Base-by-base conservation (phyloP, 2,329 filamentous ascomycete genomes). In the Fusarium albosuccineum region DNA sequence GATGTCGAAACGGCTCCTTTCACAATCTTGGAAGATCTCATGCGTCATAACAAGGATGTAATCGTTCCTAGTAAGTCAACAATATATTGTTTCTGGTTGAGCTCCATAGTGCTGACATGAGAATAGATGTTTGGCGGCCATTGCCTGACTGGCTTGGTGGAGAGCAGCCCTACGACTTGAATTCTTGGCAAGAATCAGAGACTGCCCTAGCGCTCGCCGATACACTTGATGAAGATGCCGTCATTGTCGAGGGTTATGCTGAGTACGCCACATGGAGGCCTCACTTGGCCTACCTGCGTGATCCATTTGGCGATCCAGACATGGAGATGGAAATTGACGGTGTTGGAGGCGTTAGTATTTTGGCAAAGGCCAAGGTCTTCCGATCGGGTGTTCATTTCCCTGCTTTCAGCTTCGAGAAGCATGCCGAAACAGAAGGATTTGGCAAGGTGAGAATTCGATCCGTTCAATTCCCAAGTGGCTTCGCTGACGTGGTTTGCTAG, bases 301-400 rank as follows among this genome's bases (percentile, higher is more conserved):
- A 99, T 76, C 96, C 96, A 2, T 98, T 97, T 74, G 96, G 96
- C 39, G 96, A 99, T 76, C 95, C 95, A 17, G 96, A 99, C 76
- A 97, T 98, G 91, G 96, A 99, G 78, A 98, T 99, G 96, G 96
- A 99, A 74, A 95, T 99, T 72, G 96, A 99, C 73, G 96, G 96
- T 70, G 94, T 99, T 46, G 95, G 96, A 51, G 96, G 96, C 81
- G 96, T 99, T 72, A 97, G 94, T 81, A 99, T 99, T 74, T 81
- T 99, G 72, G 95, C 96, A 45, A 99, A 98, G 80, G 96, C 96
- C 2, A 92, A 91, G 73, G 96, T 99, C 1, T 99, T 99, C 83
- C 89, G 96, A 65, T 91, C 92, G 45, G 96, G 96, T 42, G 95
- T 97, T 34, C 96, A 99, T 79, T 99, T 99, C 81, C 96, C 96